Conservation (phyloP, 495 filamentous ascomycete genomes). For the Daldinia childiae region DNA sequence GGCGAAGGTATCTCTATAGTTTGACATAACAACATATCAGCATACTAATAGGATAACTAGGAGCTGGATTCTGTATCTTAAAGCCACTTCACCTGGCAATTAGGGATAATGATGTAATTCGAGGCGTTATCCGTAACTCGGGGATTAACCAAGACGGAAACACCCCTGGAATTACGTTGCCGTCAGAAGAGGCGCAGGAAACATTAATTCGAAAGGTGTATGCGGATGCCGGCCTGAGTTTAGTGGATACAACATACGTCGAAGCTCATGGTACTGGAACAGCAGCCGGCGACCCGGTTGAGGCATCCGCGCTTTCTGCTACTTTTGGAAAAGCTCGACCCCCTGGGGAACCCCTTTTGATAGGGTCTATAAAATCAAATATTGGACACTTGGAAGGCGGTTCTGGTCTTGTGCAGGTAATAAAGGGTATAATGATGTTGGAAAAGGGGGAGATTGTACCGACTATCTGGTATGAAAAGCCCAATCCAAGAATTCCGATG, state of each 20-base stretch:
- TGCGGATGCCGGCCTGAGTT: slow-evolving; percentile 53
- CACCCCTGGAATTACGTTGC: slow-evolving; percentile 58
- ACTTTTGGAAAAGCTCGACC: slow-evolving; percentile 41
- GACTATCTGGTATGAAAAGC: slow-evolving; percentile 49
- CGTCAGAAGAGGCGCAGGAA: slow-evolving; percentile 61
- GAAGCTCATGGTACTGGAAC: slow-evolving; percentile 65
- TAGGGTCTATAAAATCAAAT: slow-evolving; percentile 55
- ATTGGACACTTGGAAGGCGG: slow-evolving; percentile 54
- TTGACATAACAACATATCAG: too few relatives aligned
- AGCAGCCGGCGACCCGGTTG: slow-evolving; percentile 62
- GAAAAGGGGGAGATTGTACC: slow-evolving; percentile 59
- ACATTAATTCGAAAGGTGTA: slow-evolving; percentile 59
- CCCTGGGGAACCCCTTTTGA: slow-evolving; percentile 66
- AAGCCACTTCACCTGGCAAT: slow-evolving; percentile 61
- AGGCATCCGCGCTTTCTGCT: slow-evolving; percentile 57
- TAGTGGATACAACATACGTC: slow-evolving; percentile 53
- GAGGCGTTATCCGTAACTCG: slow-evolving; percentile 63
- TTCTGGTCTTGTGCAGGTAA: slow-evolving; percentile 54
- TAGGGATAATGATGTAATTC: slow-evolving; percentile 57
- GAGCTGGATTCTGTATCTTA: slow-evolving; percentile 42
- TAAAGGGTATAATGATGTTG: slow-evolving; percentile 60
- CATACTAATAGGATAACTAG: too few relatives aligned
- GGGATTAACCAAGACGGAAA: slow-evolving; percentile 62
- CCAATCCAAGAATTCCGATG: slow-evolving; percentile 48
- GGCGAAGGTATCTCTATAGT: slow-evolving; percentile 59